Conservation (phyloP, 352 stramenopile genomes). For the Globisporangium yorkense region DNA sequence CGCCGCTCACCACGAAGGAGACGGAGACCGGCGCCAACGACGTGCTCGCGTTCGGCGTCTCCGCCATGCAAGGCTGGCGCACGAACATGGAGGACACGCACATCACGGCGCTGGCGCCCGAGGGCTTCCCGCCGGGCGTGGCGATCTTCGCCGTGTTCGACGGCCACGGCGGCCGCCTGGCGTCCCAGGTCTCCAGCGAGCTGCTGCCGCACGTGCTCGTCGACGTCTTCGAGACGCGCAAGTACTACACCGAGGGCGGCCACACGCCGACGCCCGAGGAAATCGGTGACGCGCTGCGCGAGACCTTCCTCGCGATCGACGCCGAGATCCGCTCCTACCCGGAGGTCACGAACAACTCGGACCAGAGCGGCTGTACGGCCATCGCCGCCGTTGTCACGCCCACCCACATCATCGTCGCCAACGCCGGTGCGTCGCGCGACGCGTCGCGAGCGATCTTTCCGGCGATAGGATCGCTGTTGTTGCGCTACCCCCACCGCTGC, state of each 20-base stretch:
- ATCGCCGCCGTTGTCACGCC: slow-evolving; percentile 65
- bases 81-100: slow-evolving; percentile 82
- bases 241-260: slow-evolving; percentile 19
- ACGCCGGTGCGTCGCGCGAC: slow-evolving; percentile 30
- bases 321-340: slow-evolving; percentile 45
- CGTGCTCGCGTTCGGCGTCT: slow-evolving; percentile 53
- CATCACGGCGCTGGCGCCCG: slow-evolving; percentile 42
- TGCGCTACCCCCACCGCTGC: too few relatives aligned
- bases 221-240: slow-evolving; percentile 30
- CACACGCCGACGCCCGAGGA: slow-evolving; percentile 32
- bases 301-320: slow-evolving; percentile 68
- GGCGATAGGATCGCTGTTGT: not conserved
- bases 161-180: slow-evolving; percentile 59
- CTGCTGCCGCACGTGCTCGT: slow-evolving; percentile 34
- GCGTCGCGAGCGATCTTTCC: not conserved
- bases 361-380: slow-evolving; percentile 75
- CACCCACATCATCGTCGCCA: slow-evolving; percentile 74
- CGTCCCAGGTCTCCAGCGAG: slow-evolving; percentile 45
- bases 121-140: slow-evolving; percentile 32
- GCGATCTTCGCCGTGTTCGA: slow-evolving; percentile 82
- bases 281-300: slow-evolving; percentile 51
- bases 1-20: slow-evolving; percentile 75
- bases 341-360: slow-evolving; percentile 39
- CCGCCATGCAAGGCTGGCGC: slow-evolving; percentile 80
- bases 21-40: slow-evolving; percentile 46